phyloP scores from a whole-genome alignment of 23 red algal genomes.

The Agarophyton chilense region DNA sequence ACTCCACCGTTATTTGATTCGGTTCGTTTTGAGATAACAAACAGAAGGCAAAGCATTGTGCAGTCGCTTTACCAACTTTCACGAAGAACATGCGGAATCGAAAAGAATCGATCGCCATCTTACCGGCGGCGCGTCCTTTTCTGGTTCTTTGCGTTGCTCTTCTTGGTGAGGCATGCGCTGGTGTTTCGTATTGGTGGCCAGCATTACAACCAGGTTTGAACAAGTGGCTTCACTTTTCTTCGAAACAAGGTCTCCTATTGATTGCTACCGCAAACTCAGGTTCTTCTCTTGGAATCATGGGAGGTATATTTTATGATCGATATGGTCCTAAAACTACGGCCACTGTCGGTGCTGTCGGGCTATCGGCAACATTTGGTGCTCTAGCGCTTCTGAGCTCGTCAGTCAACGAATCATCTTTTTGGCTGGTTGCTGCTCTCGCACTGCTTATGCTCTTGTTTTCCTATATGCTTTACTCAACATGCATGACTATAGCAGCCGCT shows the following conservation, averaged over 20 bases:
- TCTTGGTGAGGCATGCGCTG: conserved; percentile 25
- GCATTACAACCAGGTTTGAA: conserved; percentile 52
- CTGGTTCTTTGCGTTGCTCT: conserved; percentile 42
- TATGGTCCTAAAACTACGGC: conserved; percentile 38
- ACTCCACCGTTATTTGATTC: too few species aligned
- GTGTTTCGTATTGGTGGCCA: conserved; percentile 58
- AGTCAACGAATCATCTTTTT: not conserved
- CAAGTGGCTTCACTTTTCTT: conserved; percentile 35
- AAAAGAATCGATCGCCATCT: not conserved
- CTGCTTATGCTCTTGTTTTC: conserved; percentile 46
- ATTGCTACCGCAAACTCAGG: conserved; percentile 57
- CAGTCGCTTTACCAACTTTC: not conserved
- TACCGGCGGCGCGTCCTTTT: conserved; percentile 22
- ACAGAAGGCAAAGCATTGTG: too few species aligned
- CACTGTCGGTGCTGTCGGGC: conserved; percentile 13
- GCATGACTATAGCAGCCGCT: conserved; percentile 28
- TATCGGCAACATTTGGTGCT: not conserved
- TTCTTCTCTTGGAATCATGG: conserved; percentile 51
- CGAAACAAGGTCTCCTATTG: not conserved
- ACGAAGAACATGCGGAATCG: not conserved
- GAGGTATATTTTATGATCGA: conserved; percentile 36
- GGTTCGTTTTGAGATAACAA: too few species aligned
- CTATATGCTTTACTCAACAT: conserved; percentile 60
- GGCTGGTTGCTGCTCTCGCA: conserved; percentile 2
- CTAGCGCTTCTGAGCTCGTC: conserved; percentile 10